Conservation (phyloP, 169 alveolate species). For the Prorocentrum cordatum region DNA sequence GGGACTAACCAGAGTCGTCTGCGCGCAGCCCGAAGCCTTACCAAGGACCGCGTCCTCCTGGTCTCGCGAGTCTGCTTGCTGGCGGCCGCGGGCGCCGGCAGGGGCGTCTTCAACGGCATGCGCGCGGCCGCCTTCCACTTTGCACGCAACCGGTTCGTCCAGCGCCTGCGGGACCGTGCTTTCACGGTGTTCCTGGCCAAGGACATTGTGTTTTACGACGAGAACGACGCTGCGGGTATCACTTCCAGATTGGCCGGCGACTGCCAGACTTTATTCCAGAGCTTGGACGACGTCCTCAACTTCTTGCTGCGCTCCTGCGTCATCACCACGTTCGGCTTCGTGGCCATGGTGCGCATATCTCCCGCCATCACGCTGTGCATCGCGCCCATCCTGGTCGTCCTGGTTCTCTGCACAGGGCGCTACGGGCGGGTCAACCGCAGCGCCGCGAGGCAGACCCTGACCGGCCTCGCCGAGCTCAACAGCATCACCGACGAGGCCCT, state of each 20-base stretch:
- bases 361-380: too few relatives aligned
- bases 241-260: conserved; percentile 20
- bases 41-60: too few relatives aligned
- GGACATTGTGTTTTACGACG: conserved; percentile 24
- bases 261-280: conserved; percentile 47
- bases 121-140: too few relatives aligned
- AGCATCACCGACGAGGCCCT: conserved; percentile 32
- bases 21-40: too few relatives aligned
- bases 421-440: not conserved
- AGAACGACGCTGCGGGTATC: conserved; percentile 26
- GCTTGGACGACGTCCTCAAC: conserved; percentile 44
- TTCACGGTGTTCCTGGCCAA: too few relatives aligned
- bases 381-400: not conserved
- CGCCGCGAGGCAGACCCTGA: not conserved
- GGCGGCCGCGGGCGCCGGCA: too few relatives aligned
- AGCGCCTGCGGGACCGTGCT: too few relatives aligned
- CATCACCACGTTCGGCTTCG: conserved; percentile 18
- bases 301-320: conserved; percentile 41
- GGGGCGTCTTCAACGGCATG: too few relatives aligned
- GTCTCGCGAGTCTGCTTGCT: too few relatives aligned
- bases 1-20: too few relatives aligned
- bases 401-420: not conserved
- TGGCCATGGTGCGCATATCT: too few relatives aligned
- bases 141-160: too few relatives aligned
- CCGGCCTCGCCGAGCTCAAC: conserved; percentile 36